Conservation (phyloP, 306 rosid genomes). For the Oemleria cerasiformis region DNA sequence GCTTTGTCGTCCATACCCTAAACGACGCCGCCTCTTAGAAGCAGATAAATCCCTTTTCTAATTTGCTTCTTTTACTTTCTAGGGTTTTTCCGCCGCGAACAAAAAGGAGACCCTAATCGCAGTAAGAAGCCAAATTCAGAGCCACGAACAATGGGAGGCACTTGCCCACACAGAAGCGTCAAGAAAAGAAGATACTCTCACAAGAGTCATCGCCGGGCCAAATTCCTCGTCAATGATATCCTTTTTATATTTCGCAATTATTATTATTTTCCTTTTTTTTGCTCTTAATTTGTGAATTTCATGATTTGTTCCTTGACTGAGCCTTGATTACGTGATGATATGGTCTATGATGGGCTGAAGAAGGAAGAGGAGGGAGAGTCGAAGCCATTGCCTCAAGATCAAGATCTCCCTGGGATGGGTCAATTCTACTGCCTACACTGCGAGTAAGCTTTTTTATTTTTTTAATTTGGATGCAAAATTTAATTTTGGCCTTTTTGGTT, state of each 20-base stretch:
- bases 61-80: not conserved
- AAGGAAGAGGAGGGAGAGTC: conserved; percentile 44
- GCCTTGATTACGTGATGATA: conserved; percentile 58
- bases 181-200: conserved; percentile 83
- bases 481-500: not conserved
- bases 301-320: conserved; percentile 46
- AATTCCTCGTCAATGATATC: conserved; percentile 75
- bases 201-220: conserved; percentile 67
- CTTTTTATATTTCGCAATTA: conserved; percentile 21
- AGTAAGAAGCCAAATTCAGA: conserved; percentile 12
- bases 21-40: not conserved
- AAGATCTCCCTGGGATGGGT: conserved; percentile 96
- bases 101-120: conserved; percentile 30
- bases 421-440: conserved; percentile 82
- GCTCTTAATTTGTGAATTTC: not conserved
- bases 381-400: conserved; percentile 58
- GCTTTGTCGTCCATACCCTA: not conserved
- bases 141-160: conserved; percentile 71
- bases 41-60: not conserved
- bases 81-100: conserved; percentile 1
- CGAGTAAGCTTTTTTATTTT: conserved; percentile 53
- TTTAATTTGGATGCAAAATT: not conserved
- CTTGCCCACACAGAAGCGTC: conserved; percentile 86
- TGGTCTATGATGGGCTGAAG: conserved; percentile 65
- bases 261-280: not conserved